Evolutionary conservation across 2,329 filamentous ascomycete species (phyloP).

Genomic region (Rosellinia necatrix): DNA sequence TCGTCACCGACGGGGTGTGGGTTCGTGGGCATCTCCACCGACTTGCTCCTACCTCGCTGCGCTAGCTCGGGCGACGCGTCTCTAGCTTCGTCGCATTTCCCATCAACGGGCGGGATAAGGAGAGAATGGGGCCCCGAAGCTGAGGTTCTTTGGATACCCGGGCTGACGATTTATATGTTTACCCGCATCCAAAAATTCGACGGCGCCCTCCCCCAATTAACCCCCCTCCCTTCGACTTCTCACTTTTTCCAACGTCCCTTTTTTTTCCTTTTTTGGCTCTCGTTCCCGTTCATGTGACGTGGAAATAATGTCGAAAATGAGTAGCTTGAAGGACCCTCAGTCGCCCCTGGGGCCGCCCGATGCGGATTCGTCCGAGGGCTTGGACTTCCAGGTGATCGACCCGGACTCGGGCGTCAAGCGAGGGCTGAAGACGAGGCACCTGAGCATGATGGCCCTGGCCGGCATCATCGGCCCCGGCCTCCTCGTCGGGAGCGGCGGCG

Average conservation of each 20-base stretch:
- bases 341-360: slow-evolving; percentile 20
- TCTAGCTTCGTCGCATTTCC: slow-evolving; percentile 1
- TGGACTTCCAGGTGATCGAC: slow-evolving; percentile 55
- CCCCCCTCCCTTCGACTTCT: not conserved
- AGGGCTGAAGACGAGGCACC: slow-evolving; percentile 66
- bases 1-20: slow-evolving; percentile 8
- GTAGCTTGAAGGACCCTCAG: slow-evolving; percentile 11
- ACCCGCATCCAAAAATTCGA: no score
- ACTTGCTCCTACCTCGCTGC: not conserved
- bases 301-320: slow-evolving; percentile 14
- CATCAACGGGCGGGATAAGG: no score
- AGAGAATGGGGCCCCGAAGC: not conserved
- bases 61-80: slow-evolving; percentile 3
- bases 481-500: slow-evolving; percentile 72
- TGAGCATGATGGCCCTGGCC: slow-evolving; percentile 68
- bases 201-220: no score
- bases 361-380: slow-evolving; percentile 23
- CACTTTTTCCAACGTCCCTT: no score
- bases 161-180: no score
- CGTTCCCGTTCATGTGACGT: not conserved
- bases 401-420: slow-evolving; percentile 69
- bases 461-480: slow-evolving; percentile 72
- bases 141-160: slow-evolving; percentile 1
- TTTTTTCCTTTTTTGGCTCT: no score
- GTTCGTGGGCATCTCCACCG: not conserved